A percentile compares a stretch with the other conserved stretches of the same genome.
phyloP scores from a whole-genome alignment of 1,139 yeast species.

The Saccharomyces hybrid region DNA sequence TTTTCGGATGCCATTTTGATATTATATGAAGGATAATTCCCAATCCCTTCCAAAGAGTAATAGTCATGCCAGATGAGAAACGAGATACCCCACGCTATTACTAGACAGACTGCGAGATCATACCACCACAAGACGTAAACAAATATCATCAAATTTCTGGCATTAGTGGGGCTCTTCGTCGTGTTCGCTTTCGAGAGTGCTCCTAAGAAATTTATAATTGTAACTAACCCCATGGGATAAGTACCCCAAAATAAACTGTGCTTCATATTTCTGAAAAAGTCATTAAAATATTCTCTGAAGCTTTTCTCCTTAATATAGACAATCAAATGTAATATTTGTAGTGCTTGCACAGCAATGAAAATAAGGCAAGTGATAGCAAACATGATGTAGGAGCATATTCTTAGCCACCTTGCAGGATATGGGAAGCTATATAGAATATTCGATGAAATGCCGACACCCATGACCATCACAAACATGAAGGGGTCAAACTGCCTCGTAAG shows the following conservation, averaged over 20 bases:
- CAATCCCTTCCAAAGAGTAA: conserved; percentile 28
- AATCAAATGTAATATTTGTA: conserved; percentile 18
- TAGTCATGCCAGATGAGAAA: conserved; percentile 38
- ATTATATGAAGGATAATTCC: conserved; percentile 33
- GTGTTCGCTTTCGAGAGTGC: conserved; percentile 31
- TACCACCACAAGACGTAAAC: conserved; percentile 66
- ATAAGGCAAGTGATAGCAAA: conserved; percentile 47
- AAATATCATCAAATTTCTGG: conserved; percentile 35
- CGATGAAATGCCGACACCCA: conserved; percentile 78
- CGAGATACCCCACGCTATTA: conserved; percentile 49
- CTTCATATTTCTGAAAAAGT: conserved; percentile 32
- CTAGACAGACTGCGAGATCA: conserved; percentile 43
- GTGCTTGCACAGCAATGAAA: conserved; percentile 37
- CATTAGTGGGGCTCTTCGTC: conserved; percentile 11
- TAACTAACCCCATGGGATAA: conserved; percentile 66
- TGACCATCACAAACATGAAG: conserved; percentile 60
- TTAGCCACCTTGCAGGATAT: conserved; percentile 53
- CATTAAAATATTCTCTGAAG: conserved; percentile 12
- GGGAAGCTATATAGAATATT: conserved; percentile 57
- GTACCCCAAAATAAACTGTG: conserved; percentile 65
- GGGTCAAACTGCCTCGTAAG: conserved; percentile 37
- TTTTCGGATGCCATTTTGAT: conserved; percentile 14
- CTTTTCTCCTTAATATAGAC: conserved; percentile 10
- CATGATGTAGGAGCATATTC: conserved; percentile 49
- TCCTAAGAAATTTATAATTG: conserved; percentile 50